Evolutionary conservation across 306 rosid genomes (phyloP).

Genomic region (Psophocarpus tetragonolobus): DNA sequence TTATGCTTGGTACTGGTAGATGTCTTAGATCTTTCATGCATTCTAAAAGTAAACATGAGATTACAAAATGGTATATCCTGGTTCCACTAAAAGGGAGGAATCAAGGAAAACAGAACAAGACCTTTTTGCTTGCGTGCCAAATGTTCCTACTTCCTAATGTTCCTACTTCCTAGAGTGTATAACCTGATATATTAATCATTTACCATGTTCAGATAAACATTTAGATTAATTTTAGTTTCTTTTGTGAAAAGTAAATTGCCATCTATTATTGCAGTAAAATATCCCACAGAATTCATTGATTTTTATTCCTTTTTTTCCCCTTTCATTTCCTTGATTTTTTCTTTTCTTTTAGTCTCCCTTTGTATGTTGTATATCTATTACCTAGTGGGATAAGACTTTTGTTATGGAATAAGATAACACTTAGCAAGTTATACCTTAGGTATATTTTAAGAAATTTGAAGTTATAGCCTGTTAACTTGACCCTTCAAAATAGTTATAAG

Average conservation of each 20-base stretch:
- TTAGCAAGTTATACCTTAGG: no score
- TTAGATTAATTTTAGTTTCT: not conserved
- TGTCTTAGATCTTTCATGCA: not conserved
- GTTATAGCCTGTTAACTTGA: no score
- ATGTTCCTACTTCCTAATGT: no score
- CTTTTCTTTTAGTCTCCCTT: not conserved
- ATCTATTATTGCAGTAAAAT: not conserved
- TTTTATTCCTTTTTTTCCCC: not conserved
- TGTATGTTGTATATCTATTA: not conserved
- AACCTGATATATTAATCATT: not conserved
- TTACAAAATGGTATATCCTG: not conserved
- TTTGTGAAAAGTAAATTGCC: not conserved
- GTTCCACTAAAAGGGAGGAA: not conserved
- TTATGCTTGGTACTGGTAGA: not conserved
- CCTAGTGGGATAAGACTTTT: not conserved
- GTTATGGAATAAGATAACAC: no score
- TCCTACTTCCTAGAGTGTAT: not conserved
- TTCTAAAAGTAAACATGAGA: not conserved
- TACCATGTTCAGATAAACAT: not conserved
- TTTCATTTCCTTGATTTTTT: not conserved
- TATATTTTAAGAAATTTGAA: no score
- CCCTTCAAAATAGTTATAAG: no score
- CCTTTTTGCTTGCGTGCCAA: not conserved
- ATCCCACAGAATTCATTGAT: not conserved
- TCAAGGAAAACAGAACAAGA: not conserved